Conservation (phyloP, 495 filamentous ascomycete genomes). For the Wilcoxina mikolae region DNA sequence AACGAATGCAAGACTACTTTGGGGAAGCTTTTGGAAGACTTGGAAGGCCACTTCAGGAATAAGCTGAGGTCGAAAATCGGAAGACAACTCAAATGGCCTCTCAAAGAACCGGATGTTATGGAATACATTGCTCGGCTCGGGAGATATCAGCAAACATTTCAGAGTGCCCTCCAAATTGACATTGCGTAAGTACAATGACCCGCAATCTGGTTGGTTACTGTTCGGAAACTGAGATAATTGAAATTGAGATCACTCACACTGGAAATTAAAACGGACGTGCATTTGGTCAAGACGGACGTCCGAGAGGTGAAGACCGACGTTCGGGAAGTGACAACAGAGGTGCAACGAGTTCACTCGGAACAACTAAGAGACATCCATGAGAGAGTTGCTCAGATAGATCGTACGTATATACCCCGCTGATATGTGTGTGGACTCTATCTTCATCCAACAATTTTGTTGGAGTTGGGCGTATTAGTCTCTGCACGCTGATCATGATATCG, state of each 20-base stretch:
- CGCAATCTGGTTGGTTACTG: too few relatives aligned
- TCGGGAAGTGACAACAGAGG: not conserved
- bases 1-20: not conserved
- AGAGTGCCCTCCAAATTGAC: not conserved
- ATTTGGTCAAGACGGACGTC: not conserved
- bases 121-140: not conserved
- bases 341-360: not conserved
- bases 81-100: not conserved
- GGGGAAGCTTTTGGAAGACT: not conserved
- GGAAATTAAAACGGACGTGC: not conserved
- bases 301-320: not conserved
- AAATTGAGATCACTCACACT: too few relatives aligned
- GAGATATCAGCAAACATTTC: not conserved
- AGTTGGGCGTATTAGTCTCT: too few relatives aligned
- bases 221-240: too few relatives aligned
- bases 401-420: not conserved
- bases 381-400: not conserved
- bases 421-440: not conserved
- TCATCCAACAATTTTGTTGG: not conserved
- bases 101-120: not conserved
- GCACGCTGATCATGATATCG: too few relatives aligned
- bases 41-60: not conserved
- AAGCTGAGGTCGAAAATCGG: not conserved
- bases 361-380: not conserved
- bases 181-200: not conserved